Base-by-base conservation (phyloP, 2,329 filamentous ascomycete species). In the Colletotrichum filicis region DNA sequence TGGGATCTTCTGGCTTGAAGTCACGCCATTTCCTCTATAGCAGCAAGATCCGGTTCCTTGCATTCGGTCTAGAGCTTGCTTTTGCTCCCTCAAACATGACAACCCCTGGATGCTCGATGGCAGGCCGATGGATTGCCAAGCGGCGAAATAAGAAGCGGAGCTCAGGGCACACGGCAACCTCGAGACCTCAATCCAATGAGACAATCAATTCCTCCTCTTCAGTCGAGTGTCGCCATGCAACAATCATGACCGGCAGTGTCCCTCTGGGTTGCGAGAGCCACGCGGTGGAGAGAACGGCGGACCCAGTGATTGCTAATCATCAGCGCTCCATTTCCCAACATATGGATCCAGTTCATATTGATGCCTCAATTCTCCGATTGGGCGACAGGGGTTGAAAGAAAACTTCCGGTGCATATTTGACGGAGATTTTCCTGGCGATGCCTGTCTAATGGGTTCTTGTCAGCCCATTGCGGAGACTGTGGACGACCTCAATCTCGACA, bases 311-410 rank as follows among this genome's bases (percentile, higher is more conserved):
- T 56, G 32, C 37, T 24, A 30, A 28, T 28, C 61, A 58, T 56
- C 32, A 52, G 46, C 67, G 66, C 60, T 71, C 60, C 42, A 61
- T 71, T 70, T 70, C 66, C 56, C 46, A 35, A 57, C 19, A 53
- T 52, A 72, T 72, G 69, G 66, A 68, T n/a, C 69, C 66, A 72
- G 63, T 9, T 32, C 66, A 61, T 53, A 46, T 57, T 56, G 57
- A 37, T 55, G 61, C 19, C 28, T 70, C 66, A 73, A 71, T 66
- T 73, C 61, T 71, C 71, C 71, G 71, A 73, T 73, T 73, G 71
- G 71, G 19, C 49, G 22, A 35, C 66, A 73, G 71, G 71, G 64
- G 53, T 63, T 49, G 55, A 14, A 5, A 26, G 42, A 70, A 71
- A 73, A 73, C 32, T 49, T 66, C 71, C 71, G 71, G 71, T 66